phyloP scores from a whole-genome alignment of 805 yeast genomes.

The Candida caryicola region DNA sequence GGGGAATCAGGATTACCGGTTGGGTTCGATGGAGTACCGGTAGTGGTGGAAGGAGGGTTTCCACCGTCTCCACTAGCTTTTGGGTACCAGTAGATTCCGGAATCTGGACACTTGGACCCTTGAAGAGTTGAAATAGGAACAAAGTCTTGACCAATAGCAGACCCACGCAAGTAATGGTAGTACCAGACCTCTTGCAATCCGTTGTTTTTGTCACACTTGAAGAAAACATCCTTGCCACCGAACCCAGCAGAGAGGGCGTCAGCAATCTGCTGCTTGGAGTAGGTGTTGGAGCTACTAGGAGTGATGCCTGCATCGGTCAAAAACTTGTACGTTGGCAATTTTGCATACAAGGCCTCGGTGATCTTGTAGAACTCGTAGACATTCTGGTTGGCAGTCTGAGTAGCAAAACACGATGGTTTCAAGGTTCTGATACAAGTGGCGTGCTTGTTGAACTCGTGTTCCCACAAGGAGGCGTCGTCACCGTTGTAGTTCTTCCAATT shows the following conservation, averaged over 20 bases:
- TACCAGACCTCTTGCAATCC: slow-evolving; percentile 31
- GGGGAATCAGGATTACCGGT: slow-evolving; percentile 20
- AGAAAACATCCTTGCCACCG: slow-evolving; percentile 53
- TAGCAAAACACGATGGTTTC: slow-evolving; percentile 63
- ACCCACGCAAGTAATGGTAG: slow-evolving; percentile 23
- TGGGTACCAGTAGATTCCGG: slow-evolving; percentile 71
- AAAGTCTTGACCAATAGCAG: slow-evolving; percentile 14
- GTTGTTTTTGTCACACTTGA: slow-evolving; percentile 55
- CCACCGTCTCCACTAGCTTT: slow-evolving; percentile 39
- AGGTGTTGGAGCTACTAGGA: slow-evolving; percentile 59
- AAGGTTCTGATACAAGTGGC: slow-evolving; percentile 89
- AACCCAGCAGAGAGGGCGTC: slow-evolving; percentile 49
- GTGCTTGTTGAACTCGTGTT: slow-evolving; percentile 90
- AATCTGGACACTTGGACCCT: slow-evolving; percentile 59
- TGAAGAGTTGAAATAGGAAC: slow-evolving; percentile 50
- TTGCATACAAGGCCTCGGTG: slow-evolving; percentile 54
- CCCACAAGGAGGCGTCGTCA: slow-evolving; percentile 71
- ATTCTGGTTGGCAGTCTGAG: slow-evolving; percentile 30
- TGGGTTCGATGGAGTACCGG: slow-evolving; percentile 4
- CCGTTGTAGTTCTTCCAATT: slow-evolving; percentile 77
- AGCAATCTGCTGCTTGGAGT: slow-evolving; percentile 54
- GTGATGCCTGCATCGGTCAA: slow-evolving; percentile 65
- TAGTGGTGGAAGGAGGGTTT: not conserved
- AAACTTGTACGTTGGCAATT: slow-evolving; percentile 66
- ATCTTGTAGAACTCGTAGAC: slow-evolving; percentile 71